These are phyloP conservation scores for Dioscorea alata DNA, from an alignment of 106 monocot species.

Conservation along the genomic window DNA sequence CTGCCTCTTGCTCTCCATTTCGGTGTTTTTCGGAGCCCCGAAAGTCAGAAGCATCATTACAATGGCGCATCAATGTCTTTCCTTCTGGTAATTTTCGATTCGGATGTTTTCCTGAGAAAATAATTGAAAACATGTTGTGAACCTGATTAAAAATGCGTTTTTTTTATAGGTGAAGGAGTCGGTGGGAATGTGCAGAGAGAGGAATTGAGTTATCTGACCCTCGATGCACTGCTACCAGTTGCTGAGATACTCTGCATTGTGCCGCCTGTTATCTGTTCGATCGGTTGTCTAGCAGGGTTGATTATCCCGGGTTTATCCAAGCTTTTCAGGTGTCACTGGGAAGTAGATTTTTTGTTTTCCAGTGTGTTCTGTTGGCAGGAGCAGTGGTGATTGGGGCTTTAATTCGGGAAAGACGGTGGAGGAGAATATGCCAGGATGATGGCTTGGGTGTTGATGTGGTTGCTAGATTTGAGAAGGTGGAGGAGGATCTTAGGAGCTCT, in stretches of 20 bases:
- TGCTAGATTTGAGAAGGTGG: constrained; percentile 70
- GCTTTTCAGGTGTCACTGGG: constrained; percentile 26
- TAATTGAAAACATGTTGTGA: background rate
- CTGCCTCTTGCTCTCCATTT: background rate
- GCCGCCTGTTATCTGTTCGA: constrained; percentile 44
- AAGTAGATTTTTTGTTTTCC: constrained; percentile 33
- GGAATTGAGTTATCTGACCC: constrained; percentile 14
- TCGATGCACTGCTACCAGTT: constrained; percentile 44
- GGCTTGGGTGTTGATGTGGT: constrained; percentile 41
- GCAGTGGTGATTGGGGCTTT: constrained; percentile 56
- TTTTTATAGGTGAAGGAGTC: constrained; percentile 29
- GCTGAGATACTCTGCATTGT: constrained; percentile 54
- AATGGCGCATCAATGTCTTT: background rate
- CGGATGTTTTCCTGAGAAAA: background rate
- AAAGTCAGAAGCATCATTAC: background rate
- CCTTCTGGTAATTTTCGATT: background rate
- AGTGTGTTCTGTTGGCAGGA: constrained; percentile 47
- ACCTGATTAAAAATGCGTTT: background rate
- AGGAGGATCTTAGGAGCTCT: constrained; percentile 72
- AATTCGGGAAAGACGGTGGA: constrained; percentile 74
- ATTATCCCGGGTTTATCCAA: constrained; percentile 28
- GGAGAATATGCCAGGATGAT: constrained; percentile 39
- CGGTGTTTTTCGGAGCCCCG: background rate
- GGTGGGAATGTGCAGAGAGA: constrained; percentile 16
- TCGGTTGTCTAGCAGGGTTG: constrained; percentile 34